Base-by-base conservation (phyloP, 73 alveolate species). In the Paramecium primaurelia region DNA sequence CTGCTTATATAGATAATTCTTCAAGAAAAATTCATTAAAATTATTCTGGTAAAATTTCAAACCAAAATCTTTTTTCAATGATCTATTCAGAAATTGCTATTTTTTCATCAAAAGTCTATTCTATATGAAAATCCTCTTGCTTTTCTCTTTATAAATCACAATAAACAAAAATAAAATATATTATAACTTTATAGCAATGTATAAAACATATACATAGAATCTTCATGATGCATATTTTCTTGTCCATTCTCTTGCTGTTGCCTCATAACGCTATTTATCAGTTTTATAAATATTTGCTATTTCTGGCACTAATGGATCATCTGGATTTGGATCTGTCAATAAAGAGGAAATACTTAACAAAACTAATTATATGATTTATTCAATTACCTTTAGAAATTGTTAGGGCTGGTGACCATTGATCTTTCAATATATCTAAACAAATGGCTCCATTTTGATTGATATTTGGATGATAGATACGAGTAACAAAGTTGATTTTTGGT, bases 371-470 rank as follows among this genome's bases (percentile, higher is more conserved):
- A 25, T 58, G 14, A 87, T 22, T 22, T 64, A 68, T 34, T 64
- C 38, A 10, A 18, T 86, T 87, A 87, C 93, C 99, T 94, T 97
- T 98, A 71, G 96, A 92, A 84, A 97, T 98, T n/a, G 99, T 97
- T 40, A 98, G 75, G 8, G 99, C 99, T 7, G 99, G 99, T 60
- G 97, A 77, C 99, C 99, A 98, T 94, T 97, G 95, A 83, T 97
- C 99, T 93, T 97, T 93, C 86, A 97, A 93, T 47, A 97, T 93
- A 92, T 95, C 98, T 40, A 96, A 92, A 73, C 97, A 91, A 37
- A 97, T 95, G 0, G 96, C 54, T 6, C 99, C 99, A 59, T 97
- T 96, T 58, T 94, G 85, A 93, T 95, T 95, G 89, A 97, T 97
- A 88, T 96, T 95, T 7, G 98, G 98, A 93, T 97, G 99, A 93